Evolutionary conservation across 2,329 filamentous ascomycete species (phyloP), one percentile per base, ranked within the genome.

Genomic region (Pestalotiopsis fici): DNA sequence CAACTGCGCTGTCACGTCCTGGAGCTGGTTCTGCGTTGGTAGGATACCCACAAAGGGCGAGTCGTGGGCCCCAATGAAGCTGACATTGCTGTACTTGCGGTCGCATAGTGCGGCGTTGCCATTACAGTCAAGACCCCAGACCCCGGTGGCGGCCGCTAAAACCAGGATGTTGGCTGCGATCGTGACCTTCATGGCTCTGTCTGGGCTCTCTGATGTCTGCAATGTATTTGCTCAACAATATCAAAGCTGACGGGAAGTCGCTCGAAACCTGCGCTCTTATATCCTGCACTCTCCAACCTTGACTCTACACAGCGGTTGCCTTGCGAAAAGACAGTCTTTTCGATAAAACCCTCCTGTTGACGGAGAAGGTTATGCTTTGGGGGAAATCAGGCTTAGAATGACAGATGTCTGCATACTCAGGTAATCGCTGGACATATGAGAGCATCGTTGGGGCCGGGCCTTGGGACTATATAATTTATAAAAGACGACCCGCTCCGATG

Each of bases 31-130:
- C 68, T 90, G 79, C 67, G 83, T 78, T 1, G 83, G 82, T 9
- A 83, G 72, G 63, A 81, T 71, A 54, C 90, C 88, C 54, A 90
- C 85, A 73, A 92, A 92, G 47, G 88, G 85, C 15, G 86, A 87
- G 79, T 93, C 86, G 78, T 93, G 91, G 6, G 90, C 83, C 27
- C 89, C 91, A 21, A 90, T 79, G 67, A 87, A 85, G n/a, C 86
- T 86, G 65, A 91, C 76, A 47, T 89, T 83, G 69, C 87, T 87
- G 79, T 91, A 91, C 55, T 76, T 78, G 50, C 86, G 84, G 60
- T 76, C 75, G 78, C 89, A 91, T 65, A 88, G 85, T 50, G 83
- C 82, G 1, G 83, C 72, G 65, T 84, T 81, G 69, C 88, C 88
- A 74, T 91, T 91, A 80, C 89, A 91, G 70, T 73, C 68, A 54